Evolutionary conservation across 306 rosid genomes (phyloP), one percentile per base, ranked within the genome.

Genomic region (Sicyos edulis): DNA sequence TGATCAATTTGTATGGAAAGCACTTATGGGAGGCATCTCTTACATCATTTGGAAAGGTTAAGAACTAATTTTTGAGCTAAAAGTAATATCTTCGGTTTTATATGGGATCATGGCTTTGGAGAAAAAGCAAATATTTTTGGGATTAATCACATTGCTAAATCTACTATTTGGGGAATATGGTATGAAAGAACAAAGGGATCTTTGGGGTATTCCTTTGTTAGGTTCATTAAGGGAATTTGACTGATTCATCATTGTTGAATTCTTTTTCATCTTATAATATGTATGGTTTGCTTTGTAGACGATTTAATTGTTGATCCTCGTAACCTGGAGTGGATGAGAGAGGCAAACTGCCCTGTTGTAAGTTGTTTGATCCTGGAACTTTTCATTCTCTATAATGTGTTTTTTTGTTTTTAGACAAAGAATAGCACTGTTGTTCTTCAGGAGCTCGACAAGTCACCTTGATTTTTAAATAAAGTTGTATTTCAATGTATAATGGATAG

Each of bases 221-320:
- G 60, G 60, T 20, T 55, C 15, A 20, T 56, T n/a, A 10, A 20
- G 13, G 15, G 32, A 20, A 5, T 55, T 20, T 21, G 61, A 40
- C 32, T 5, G 20, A 19, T 64, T 40, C 32, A 15, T 40, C 53
- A 19, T 32, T 17, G 24, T 65, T 65, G n/a, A 42, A 22, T 61
- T 61, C 47, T 61, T 58, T 24, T 68, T 72, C 19, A 75, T 73
- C 37, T 75, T 26, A 45, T 47, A 45, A 57, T 51, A 17, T 52
- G 74, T 66, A 26, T 54, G 67, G 16, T 42, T 85, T 77, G 77
- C 71, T 53, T 19, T 79, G 15, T 76, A 93, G 99, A 91, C 85
- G 96, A 93, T 83, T 87, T 93, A 81, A 85, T 93, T 82, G 99
- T 93, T 74, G 97, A 93, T 85, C 99, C 96, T 54, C 91, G 89